phyloP scores from a whole-genome alignment of 129 eudicot species.

The Heracleum sosnowskyi region DNA sequence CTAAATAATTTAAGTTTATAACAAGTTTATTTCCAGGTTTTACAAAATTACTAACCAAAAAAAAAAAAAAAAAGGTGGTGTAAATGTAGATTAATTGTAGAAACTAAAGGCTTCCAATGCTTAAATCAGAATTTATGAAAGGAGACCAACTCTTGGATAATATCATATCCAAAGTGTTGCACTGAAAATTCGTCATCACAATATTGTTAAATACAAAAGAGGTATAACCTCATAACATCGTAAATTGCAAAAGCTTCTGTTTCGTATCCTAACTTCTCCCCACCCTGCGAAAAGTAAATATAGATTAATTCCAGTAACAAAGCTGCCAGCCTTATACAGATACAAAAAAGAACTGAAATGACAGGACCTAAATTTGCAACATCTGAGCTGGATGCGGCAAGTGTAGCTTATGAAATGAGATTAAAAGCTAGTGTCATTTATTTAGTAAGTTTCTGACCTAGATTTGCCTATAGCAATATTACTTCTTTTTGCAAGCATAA shows the following conservation, averaged over 20 bases:
- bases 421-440: neutral
- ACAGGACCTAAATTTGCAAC: neutral
- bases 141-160: neutral
- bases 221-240: conserved; percentile 66
- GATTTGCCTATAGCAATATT: neutral
- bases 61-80: neutral
- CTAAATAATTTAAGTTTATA: neutral
- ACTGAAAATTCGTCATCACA: neutral
- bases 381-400: neutral
- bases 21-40: neutral
- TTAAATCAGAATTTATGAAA: neutral
- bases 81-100: neutral
- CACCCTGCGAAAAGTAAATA: conserved; percentile 45
- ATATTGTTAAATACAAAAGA: neutral
- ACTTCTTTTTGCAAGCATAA: neutral
- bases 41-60: neutral
- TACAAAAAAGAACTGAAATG: neutral
- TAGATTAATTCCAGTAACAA: neutral
- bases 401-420: neutral
- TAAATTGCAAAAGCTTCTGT: conserved; percentile 83
- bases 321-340: neutral
- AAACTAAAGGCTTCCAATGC: neutral
- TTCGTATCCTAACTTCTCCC: conserved; percentile 74
- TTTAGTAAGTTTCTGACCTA: too few relatives aligned
- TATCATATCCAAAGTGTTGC: neutral